Evolutionary conservation across 1,139 yeast genomes (phyloP).

Genomic region (Kodamaea sp.): DNA sequence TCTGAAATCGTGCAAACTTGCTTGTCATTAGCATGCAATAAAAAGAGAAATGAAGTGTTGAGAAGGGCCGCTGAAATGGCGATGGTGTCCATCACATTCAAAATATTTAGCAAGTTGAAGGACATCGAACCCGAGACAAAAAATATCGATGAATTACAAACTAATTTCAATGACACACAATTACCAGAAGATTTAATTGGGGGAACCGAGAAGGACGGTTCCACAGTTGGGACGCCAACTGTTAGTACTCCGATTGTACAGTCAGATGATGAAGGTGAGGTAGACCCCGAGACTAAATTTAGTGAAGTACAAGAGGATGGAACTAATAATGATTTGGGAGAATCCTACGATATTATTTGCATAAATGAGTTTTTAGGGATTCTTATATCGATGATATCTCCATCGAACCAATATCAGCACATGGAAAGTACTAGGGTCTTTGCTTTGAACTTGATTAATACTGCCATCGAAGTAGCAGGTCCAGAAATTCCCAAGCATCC

Average conservation of each 20-base stretch:
- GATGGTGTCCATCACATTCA: conserved; percentile 66
- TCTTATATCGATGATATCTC: conserved; percentile 80
- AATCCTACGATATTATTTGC: conserved; percentile 67
- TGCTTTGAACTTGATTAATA: conserved; percentile 73
- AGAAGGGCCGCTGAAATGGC: conserved; percentile 90
- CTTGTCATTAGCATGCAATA: conserved; percentile 88
- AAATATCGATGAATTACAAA: conserved; percentile 28
- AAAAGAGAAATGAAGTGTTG: conserved; percentile 85
- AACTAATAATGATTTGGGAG: conserved; percentile 19
- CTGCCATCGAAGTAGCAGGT: conserved; percentile 84
- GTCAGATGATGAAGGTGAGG: conserved; percentile 8
- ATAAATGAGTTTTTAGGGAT: conserved; percentile 71
- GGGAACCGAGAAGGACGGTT: conserved; percentile 26
- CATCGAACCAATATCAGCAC: conserved; percentile 79
- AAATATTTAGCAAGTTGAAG: conserved; percentile 64
- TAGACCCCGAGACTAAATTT: neutral
- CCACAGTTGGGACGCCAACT: conserved; percentile 14
- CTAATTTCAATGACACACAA: conserved; percentile 35
- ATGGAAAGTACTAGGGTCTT: conserved; percentile 85
- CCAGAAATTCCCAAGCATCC: conserved; percentile 64
- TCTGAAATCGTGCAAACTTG: conserved; percentile 92
- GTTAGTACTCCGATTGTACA: conserved; percentile 9
- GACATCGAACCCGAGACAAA: conserved; percentile 53
- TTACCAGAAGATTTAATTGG: conserved; percentile 47
- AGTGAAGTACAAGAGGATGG: neutral